Evolutionary conservation across 2,329 filamentous ascomycete genomes (phyloP).

Genomic region (Fusarium tupiense): DNA sequence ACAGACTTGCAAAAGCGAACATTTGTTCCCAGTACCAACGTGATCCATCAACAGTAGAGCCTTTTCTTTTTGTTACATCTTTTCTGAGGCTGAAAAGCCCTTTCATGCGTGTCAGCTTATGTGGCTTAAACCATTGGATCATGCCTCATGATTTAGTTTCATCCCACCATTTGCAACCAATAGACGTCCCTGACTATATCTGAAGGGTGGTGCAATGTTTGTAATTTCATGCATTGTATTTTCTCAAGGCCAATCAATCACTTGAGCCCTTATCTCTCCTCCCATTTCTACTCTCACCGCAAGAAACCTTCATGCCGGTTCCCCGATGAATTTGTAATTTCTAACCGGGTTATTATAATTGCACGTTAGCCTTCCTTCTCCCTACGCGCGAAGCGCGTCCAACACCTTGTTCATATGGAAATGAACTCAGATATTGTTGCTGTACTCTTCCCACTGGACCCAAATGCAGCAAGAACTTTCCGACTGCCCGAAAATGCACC

Average conservation of each 20-base stretch:
- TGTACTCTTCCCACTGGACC: neutral
- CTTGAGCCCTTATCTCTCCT: neutral
- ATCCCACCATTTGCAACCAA: neutral
- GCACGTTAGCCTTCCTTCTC: neutral
- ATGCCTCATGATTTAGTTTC: neutral
- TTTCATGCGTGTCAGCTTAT: neutral
- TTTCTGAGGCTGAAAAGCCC: neutral
- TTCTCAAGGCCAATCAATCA: neutral
- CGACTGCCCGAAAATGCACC: neutral
- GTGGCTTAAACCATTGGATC: neutral
- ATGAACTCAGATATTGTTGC: neutral
- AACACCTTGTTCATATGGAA: neutral
- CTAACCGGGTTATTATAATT: neutral
- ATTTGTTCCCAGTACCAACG: neutral
- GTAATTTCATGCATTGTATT: neutral
- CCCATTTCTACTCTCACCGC: neutral
- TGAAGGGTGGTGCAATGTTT: neutral
- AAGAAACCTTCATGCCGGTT: neutral
- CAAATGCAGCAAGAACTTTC: neutral
- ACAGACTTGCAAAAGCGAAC: neutral
- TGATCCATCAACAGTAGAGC: neutral
- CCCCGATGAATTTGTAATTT: fast-evolving
- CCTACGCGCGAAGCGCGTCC: fast-evolving
- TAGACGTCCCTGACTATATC: neutral
- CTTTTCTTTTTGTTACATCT: neutral